Conservation (phyloP, 1,284 basidiomycete genomes). For the Heterobasidion occidentale region DNA sequence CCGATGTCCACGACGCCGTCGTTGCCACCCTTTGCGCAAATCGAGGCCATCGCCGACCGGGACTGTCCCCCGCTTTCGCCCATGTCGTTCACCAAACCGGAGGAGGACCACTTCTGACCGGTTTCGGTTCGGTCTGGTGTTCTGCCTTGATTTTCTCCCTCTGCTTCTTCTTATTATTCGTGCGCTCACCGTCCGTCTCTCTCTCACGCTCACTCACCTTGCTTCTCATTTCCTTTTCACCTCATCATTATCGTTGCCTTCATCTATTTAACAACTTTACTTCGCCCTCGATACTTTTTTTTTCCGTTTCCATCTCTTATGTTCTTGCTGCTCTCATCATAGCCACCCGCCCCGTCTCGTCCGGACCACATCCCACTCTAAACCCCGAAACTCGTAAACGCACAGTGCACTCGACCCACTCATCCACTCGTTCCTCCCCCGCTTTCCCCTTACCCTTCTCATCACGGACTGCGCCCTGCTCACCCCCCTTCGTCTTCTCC, state of each 20-base stretch:
- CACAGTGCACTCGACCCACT: neutral
- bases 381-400: neutral
- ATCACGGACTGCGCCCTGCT: constrained; percentile 2
- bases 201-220: constrained; percentile 8
- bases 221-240: constrained; percentile 12
- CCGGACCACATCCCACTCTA: neutral
- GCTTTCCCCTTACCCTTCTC: constrained; percentile 10
- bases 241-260: constrained; percentile 13
- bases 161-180: constrained; percentile 17
- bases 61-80: constrained; percentile 57
- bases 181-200: constrained; percentile 1
- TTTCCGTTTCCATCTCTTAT: constrained; percentile 4
- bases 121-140: constrained; percentile 6
- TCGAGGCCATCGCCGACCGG: constrained; percentile 75
- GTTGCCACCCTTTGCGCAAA: constrained; percentile 67
- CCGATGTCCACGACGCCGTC: constrained; percentile 34
- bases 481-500: neutral
- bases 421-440: neutral
- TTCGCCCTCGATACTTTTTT: constrained; percentile 9
- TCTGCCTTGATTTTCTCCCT: constrained; percentile 11
- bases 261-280: constrained; percentile 12
- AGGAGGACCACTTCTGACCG: constrained; percentile 25
- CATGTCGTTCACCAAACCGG: constrained; percentile 59
- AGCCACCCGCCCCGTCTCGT: neutral
- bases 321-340: neutral